A percentile compares a stretch with the other conserved stretches of the same genome.
These are phyloP conservation scores for Cutaneotrichosporon arboriforme DNA, from an alignment of 1,284 basidiomycete genomes.

Conservation along the genomic window DNA sequence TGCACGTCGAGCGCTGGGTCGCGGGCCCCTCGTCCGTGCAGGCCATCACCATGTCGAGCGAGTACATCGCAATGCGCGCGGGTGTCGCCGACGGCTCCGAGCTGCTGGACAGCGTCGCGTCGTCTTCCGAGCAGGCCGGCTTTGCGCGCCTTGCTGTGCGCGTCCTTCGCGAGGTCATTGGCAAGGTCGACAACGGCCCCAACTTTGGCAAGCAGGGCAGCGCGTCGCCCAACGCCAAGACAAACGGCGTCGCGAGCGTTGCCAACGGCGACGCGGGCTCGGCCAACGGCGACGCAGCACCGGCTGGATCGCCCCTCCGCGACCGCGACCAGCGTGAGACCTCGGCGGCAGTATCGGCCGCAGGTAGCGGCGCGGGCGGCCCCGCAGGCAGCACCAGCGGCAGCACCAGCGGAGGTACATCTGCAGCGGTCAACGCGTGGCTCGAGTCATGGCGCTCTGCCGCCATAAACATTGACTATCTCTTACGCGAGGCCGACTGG, in stretches of 20 bases:
- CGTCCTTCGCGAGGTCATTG: constrained; percentile 26
- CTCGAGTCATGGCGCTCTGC: constrained; percentile 25
- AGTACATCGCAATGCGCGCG: constrained; percentile 28
- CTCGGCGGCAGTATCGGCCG: background rate
- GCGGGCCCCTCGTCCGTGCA: constrained; percentile 7
- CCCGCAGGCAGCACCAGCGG: no score
- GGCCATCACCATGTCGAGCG: constrained; percentile 16
- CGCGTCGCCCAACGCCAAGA: constrained; percentile 2
- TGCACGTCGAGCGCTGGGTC: constrained; percentile 35
- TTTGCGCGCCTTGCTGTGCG: constrained; percentile 30
- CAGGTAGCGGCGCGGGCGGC: background rate
- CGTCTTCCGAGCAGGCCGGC: constrained; percentile 12
- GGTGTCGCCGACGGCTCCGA: constrained; percentile 38
- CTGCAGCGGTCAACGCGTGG: constrained; percentile 22
- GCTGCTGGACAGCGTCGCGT: constrained; percentile 33
- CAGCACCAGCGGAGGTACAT: constrained; percentile 6
- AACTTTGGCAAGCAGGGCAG: background rate
- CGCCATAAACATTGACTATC: constrained; percentile 31
- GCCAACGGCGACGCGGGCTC: constrained; percentile 2
- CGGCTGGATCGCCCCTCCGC: background rate
- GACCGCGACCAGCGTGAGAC: constrained; percentile 6
- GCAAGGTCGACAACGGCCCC: constrained; percentile 21
- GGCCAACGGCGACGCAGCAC: constrained; percentile 1
- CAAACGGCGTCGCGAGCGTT: constrained; percentile 8
- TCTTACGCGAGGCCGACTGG: constrained; percentile 40